These are phyloP conservation scores for Botryotinia narcissicola DNA, from an alignment of 2,329 filamentous ascomycete genomes.

Conservation along the genomic window DNA sequence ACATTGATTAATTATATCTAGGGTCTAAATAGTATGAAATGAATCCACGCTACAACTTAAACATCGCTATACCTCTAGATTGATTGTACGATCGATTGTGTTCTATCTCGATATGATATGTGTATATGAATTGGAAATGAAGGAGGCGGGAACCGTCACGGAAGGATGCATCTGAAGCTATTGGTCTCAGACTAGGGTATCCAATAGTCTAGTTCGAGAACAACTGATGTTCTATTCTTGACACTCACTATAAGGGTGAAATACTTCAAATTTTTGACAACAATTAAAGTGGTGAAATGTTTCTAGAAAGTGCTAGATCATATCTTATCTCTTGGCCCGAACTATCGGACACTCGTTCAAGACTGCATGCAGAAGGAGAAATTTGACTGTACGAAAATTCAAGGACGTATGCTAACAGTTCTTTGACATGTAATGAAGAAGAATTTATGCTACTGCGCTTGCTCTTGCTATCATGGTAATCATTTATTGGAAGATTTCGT, in stretches of 20 bases:
- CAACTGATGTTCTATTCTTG: background rate
- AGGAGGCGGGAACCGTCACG: background rate
- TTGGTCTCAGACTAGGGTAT: background rate
- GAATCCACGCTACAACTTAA: background rate
- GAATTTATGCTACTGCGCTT: background rate
- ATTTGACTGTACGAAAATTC: background rate
- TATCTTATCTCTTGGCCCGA: background rate
- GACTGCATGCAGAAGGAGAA: background rate
- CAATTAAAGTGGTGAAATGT: background rate
- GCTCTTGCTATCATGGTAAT: background rate
- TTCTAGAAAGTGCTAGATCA: background rate
- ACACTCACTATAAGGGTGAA: background rate
- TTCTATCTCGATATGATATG: background rate
- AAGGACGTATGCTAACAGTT: background rate
- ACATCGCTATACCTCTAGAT: background rate
- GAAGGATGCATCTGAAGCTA: background rate
- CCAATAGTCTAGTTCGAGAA: background rate
- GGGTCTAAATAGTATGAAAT: background rate
- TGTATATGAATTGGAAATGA: background rate
- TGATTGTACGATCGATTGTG: background rate
- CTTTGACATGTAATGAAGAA: background rate
- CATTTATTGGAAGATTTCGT: background rate
- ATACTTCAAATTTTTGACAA: background rate
- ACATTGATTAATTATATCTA: background rate
- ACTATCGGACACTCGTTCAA: background rate